Evolutionary conservation across 768 basidiomycete genomes (phyloP).

Genomic region (Boletus patriciae): DNA sequence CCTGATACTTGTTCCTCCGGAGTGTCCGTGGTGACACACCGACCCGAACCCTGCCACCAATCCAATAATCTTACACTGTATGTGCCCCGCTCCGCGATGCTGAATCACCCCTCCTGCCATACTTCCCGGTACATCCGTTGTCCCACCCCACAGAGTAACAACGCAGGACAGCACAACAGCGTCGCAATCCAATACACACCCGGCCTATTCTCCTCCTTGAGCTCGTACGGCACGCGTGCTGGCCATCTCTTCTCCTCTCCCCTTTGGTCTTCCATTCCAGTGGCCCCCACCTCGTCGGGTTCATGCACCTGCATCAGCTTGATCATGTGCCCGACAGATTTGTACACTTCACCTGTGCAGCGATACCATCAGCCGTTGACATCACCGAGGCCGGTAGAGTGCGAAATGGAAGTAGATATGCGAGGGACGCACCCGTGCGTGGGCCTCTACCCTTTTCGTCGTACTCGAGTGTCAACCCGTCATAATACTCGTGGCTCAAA

Average conservation of each 20-base stretch:
- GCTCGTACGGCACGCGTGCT: slow-evolving; percentile 14
- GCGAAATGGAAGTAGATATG: not conserved
- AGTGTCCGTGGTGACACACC: too few relatives aligned
- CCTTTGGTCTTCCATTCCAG: not conserved
- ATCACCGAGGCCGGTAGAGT: too few relatives aligned
- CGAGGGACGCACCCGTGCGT: slow-evolving; percentile 10
- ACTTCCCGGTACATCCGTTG: slow-evolving; percentile 11
- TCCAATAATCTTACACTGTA: not conserved
- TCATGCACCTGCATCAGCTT: slow-evolving; percentile 17
- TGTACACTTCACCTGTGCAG: slow-evolving; percentile 25
- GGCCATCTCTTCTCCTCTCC: slow-evolving; percentile 12
- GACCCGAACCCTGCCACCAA: not conserved
- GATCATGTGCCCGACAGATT: slow-evolving; percentile 24
- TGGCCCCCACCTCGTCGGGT: not conserved
- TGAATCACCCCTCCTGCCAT: slow-evolving; percentile 16
- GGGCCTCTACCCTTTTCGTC: slow-evolving; percentile 15
- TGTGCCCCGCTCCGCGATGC: too few relatives aligned
- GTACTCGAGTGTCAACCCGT: slow-evolving; percentile 14
- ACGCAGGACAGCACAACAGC: slow-evolving; percentile 13
- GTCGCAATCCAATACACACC: slow-evolving; percentile 9
- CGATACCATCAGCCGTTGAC: not conserved
- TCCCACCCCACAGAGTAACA: slow-evolving; percentile 14
- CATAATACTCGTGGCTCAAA: slow-evolving; percentile 22
- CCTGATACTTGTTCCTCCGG: too few relatives aligned
- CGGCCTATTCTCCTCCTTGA: not conserved